phyloP scores from a whole-genome alignment of 2,329 filamentous ascomycete genomes.

The Aspergillus tubingensis region DNA sequence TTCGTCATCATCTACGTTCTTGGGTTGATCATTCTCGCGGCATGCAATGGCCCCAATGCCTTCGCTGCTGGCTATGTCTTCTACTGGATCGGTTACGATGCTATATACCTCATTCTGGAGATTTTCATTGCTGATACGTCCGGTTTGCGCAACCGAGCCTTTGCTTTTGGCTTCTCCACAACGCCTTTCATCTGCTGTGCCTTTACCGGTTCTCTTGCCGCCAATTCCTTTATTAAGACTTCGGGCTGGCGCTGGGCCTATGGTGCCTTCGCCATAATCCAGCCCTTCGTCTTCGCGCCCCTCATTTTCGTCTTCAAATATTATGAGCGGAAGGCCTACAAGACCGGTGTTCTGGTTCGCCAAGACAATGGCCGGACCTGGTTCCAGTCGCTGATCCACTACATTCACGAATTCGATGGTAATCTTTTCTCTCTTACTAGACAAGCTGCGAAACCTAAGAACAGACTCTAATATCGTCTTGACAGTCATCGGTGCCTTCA shows the following conservation, averaged over 20 bases:
- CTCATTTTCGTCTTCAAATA: slow-evolving; percentile 57
- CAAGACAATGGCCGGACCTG: slow-evolving; percentile 49
- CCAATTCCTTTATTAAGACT: slow-evolving; percentile 51
- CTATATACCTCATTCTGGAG: slow-evolving; percentile 57
- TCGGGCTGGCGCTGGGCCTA: slow-evolving; percentile 65
- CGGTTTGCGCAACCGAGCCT: slow-evolving; percentile 59
- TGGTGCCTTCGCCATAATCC: slow-evolving; percentile 62
- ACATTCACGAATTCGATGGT: slow-evolving; percentile 64
- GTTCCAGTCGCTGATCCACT: slow-evolving; percentile 53
- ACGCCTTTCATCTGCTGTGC: slow-evolving; percentile 66
- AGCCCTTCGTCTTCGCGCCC: slow-evolving; percentile 58
- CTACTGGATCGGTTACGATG: slow-evolving; percentile 61
- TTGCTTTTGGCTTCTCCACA: slow-evolving; percentile 61
- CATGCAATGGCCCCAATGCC: slow-evolving; percentile 60
- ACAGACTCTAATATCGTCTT: not conserved
- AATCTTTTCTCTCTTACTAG: not conserved
- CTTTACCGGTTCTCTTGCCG: slow-evolving; percentile 57
- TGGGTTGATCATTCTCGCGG: slow-evolving; percentile 63
- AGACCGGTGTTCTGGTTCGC: slow-evolving; percentile 54
- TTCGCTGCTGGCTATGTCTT: slow-evolving; percentile 67
- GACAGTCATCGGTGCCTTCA: slow-evolving; percentile 57
- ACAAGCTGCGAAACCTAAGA: too few relatives aligned
- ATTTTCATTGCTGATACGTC: slow-evolving; percentile 68
- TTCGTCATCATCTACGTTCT: slow-evolving; percentile 52
- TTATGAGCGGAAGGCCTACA: slow-evolving; percentile 61